A percentile compares a stretch with the other conserved stretches of the same genome.
Conservation (phyloP, 495 filamentous ascomycete genomes). For the Aspergillus heteromorphus region DNA sequence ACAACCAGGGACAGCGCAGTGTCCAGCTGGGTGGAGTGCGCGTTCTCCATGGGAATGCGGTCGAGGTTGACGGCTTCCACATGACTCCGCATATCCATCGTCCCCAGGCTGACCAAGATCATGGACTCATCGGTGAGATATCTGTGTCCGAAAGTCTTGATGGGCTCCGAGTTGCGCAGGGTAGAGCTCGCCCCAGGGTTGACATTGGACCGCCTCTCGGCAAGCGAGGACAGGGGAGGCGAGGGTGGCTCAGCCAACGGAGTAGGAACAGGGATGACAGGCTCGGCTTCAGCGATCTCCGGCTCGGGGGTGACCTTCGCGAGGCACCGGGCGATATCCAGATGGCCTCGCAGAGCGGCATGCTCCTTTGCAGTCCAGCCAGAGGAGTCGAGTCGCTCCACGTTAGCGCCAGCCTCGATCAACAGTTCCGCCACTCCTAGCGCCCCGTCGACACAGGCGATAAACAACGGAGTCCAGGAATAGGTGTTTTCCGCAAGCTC, state of each 20-base stretch:
- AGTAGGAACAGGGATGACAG: constrained; percentile 27
- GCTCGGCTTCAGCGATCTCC: constrained; percentile 31
- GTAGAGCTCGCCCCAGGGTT: constrained; percentile 28
- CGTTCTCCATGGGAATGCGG: constrained; percentile 75
- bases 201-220: constrained; percentile 48
- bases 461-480: constrained; percentile 88
- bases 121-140: constrained; percentile 87
- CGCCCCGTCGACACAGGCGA: constrained; percentile 84
- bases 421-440: constrained; percentile 69
- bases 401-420: constrained; percentile 67
- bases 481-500: constrained; percentile 80
- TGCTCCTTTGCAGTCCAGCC: constrained; percentile 96
- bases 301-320: constrained; percentile 44
- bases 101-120: constrained; percentile 86
- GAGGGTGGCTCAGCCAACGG: constrained; percentile 42
- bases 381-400: constrained; percentile 70
- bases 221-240: constrained; percentile 45
- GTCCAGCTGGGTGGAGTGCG: constrained; percentile 87
- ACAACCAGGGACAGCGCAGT: constrained; percentile 89
- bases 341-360: constrained; percentile 80
- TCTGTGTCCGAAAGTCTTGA: constrained; percentile 93
- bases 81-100: constrained; percentile 85
- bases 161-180: constrained; percentile 54
- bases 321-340: constrained; percentile 67
- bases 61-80: constrained; percentile 82